These are phyloP conservation scores for Hordeum marinum DNA, from an alignment of 176 grass and related monocot species.

Conservation along the genomic window DNA sequence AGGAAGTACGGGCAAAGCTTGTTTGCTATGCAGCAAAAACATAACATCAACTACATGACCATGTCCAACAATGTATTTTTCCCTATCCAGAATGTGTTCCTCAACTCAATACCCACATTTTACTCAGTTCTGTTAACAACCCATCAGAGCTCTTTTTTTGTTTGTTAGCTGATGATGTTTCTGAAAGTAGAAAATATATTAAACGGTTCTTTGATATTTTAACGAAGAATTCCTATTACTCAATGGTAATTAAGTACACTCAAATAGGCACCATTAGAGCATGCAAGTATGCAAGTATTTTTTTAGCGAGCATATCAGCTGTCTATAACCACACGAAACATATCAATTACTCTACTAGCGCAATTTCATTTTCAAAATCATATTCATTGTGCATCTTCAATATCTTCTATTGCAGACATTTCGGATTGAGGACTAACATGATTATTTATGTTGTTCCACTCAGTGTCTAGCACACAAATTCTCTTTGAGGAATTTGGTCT, in stretches of 20 bases:
- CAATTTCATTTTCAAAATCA: neutral
- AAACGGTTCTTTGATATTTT: neutral
- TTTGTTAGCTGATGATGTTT: neutral
- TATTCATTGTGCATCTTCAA: neutral
- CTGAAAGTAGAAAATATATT: conserved; percentile 16
- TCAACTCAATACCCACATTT: neutral
- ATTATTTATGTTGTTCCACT: conserved; percentile 2
- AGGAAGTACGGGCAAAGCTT: conserved; percentile 62
- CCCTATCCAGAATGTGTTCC: conserved; percentile 24
- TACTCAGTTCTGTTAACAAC: neutral
- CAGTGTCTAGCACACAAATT: neutral
- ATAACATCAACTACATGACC: conserved; percentile 23
- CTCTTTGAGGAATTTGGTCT: neutral
- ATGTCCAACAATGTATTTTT: conserved; percentile 22
- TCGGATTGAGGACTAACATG: neutral
- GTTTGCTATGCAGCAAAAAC: conserved; percentile 19
- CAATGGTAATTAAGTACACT: neutral
- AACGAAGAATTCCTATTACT: neutral
- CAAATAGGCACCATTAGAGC: neutral
- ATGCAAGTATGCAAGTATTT: neutral
- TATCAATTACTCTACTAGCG: neutral
- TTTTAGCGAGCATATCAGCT: neutral
- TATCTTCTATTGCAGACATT: neutral
- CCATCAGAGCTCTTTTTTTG: conserved; percentile 10
- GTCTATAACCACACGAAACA: neutral